Base-by-base conservation (phyloP, 2,329 filamentous ascomycete species). In the Aspergillus hiratsukae region DNA sequence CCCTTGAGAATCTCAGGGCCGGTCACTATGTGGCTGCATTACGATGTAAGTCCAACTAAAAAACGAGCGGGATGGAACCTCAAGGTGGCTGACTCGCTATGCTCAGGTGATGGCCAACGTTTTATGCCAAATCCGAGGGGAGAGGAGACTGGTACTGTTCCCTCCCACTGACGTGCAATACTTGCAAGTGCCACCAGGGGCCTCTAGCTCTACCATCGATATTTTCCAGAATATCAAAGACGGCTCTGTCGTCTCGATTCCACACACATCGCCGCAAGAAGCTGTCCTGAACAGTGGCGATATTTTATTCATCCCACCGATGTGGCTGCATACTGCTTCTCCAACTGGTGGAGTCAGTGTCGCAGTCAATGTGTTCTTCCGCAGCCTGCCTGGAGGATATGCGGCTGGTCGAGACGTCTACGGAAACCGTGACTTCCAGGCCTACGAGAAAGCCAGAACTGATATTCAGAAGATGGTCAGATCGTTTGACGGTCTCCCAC, bases 301-400 rank as follows among this genome's bases (percentile, higher is more conserved):
- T 56, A 81, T 92, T 2, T 75, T 96, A 8, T 93, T 89, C 70
- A 81, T 96, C 29, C 91, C 91, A 0, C 84, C 90, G 0, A 80
- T 94, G 64, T 96, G 92, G 91, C 80, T 90, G 11, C 92, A 96
- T 71, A 87, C 90, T 0, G 87, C 70, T 27, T 64, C 66, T 53
- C 66, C 70, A 23, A 66, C 62, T 3, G 66, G 65, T n/a, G 62
- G 65, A 51, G 71, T 84, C 58, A 91, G 89, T 63, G 79, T 96
- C 7, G 90, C 90, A 0, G 86, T 96, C n/a, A 96, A 96, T 69
- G 83, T 93, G 28, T 96, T 96, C 77, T 96, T 95, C 75, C 84
- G 86, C 46, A 87, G 86, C 59, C 77, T 94, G 9, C 76, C 85
- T 3, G 76, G 70, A 3, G 85, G 83, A 1, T 94, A 94, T 69